phyloP scores from a whole-genome alignment of 2,329 filamentous ascomycete species.

The Talaromyces atroroseus region DNA sequence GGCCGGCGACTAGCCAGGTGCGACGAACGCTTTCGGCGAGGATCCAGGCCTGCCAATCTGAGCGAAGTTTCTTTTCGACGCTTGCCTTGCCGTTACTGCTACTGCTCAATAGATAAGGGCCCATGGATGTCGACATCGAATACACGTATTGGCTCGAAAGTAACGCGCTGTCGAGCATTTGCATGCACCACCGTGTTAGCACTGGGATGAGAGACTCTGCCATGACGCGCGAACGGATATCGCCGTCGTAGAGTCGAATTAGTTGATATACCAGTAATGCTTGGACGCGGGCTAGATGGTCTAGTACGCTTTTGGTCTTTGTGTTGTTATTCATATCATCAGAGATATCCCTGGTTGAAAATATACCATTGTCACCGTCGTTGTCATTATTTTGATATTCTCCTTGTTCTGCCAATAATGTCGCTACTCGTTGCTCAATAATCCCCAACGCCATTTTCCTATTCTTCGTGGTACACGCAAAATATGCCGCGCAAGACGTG shows the following conservation, averaged over 20 bases:
- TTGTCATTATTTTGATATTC: not conserved
- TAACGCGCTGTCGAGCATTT: constrained; percentile 12
- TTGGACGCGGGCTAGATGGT: constrained; percentile 13
- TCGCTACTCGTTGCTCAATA: constrained; percentile 5
- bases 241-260: constrained; percentile 6
- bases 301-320: not conserved
- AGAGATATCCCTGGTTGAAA: not conserved
- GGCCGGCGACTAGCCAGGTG: constrained; percentile 12
- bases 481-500: constrained; percentile 6
- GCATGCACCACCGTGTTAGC: constrained; percentile 3
- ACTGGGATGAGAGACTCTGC: constrained; percentile 8
- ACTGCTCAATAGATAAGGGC: not conserved
- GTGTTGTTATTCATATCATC: not conserved
- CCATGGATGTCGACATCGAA: not conserved
- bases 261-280: constrained; percentile 11
- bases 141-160: constrained; percentile 10
- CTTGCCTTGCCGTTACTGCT: not conserved
- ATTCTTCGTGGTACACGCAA: not conserved
- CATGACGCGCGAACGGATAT: constrained; percentile 1
- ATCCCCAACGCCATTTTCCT: not conserved
- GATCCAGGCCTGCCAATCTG: constrained; percentile 13
- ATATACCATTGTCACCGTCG: not conserved
- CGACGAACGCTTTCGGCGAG: constrained; percentile 13
- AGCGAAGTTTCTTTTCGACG: constrained; percentile 3
- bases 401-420: constrained; percentile 4